phyloP scores from a whole-genome alignment of 2,329 filamentous ascomycete genomes.

The Periconia sp. region DNA sequence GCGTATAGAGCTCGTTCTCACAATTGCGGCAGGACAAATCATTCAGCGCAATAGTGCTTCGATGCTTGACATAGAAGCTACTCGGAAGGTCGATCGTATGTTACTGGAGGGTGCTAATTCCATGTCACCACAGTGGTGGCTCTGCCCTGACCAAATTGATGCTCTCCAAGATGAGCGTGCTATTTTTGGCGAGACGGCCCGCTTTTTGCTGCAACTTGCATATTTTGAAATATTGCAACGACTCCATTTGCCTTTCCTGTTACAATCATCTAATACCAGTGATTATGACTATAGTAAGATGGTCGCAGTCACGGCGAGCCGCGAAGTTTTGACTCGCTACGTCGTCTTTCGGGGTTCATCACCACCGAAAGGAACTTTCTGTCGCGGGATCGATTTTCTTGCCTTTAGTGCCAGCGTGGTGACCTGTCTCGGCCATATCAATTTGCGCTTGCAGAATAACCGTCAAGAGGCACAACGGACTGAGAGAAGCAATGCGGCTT shows the following conservation, averaged over 20 bases:
- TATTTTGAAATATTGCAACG: slow-evolving; percentile 14
- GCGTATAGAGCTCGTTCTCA: slow-evolving; percentile 36
- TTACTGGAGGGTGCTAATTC: slow-evolving; percentile 13
- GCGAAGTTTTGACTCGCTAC: slow-evolving; percentile 10
- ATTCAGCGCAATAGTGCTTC: slow-evolving; percentile 41
- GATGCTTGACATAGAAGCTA: slow-evolving; percentile 26
- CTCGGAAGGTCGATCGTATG: slow-evolving; percentile 22
- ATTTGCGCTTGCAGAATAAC: background rate
- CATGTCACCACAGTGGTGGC: slow-evolving; percentile 28
- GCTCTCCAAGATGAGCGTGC: background rate
- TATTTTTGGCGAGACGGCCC: slow-evolving; percentile 7
- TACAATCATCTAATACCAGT: slow-evolving; percentile 7
- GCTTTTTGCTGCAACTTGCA: slow-evolving; percentile 15
- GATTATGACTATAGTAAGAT: slow-evolving; percentile 28
- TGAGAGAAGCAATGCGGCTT: slow-evolving; percentile 5
- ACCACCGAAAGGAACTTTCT: slow-evolving; percentile 3
- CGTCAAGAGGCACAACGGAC: background rate
- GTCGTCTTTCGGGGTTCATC: slow-evolving; percentile 3
- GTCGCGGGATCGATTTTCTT: slow-evolving; percentile 10
- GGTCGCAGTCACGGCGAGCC: slow-evolving; percentile 4
- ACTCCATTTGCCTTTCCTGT: slow-evolving; percentile 19
- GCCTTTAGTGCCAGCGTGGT: slow-evolving; percentile 9
- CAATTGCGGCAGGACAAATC: slow-evolving; percentile 40
- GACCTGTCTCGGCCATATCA: slow-evolving; percentile 10
- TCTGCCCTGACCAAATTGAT: slow-evolving; percentile 10